Base-by-base conservation (phyloP, 1,139 yeast genomes). In the Maudiozyma humilis region DNA sequence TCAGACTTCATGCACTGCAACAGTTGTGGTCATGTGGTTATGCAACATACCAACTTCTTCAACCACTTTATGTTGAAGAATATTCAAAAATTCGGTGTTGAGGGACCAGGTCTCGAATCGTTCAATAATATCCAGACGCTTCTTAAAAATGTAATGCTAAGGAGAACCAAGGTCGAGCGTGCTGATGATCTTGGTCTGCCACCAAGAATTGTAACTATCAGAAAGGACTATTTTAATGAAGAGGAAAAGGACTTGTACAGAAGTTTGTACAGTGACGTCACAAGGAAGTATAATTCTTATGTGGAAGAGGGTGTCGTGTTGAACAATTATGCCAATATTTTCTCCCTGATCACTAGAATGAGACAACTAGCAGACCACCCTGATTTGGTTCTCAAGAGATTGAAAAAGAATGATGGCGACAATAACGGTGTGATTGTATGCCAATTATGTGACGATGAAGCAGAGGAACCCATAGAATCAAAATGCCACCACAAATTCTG, bases 341-440 rank as follows among this genome's bases (percentile, higher is more conserved):
- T 91, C 67, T 89, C 97, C 0, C 72, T 93, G 47, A 89, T 91
- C 55, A 93, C 98, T 0, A 72, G 98, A 57, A 91, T 91, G 98
- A 77, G 98, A 58, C 98, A 91, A 64, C 71, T 91, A 56, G 97
- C 98, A 0, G 98, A 93, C 63, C 99, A 91, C 63, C 98, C 98
- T 0, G 99, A 93, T 66, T 70, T 93, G 51, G 96, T 91, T 0
- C 69, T 91, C 59, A 80, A 89, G 54, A 72, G 88, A 45, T 72
- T 74, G 13, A 76, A 76, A 13, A 63, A 69, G 35, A 54, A 54
- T 0, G 43, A 42, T 10, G 41, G 41, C 12, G 59, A 54, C 8
- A 62, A 60, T 4, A 71, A 70, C 16, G 88, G 87, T 13, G 81
- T 82, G 1, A 74, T 88, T 23, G 82, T 93, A 39, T 91, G 98